Conservation (phyloP, 139 green algal species). For the Ettlia oleoabundans region DNA sequence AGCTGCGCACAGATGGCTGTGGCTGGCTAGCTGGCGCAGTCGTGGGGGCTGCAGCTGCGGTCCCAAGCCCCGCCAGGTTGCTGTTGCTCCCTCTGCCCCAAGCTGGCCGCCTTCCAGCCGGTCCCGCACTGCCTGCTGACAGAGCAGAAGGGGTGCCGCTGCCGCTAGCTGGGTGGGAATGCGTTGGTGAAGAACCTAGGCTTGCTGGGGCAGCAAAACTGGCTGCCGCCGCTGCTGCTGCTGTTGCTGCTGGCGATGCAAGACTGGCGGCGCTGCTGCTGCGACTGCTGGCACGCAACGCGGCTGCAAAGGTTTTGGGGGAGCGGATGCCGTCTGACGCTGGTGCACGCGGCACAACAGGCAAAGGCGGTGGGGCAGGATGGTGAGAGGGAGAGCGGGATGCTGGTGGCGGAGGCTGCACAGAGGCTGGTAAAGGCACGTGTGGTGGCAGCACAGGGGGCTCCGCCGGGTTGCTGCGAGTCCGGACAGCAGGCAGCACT, state of each 20-base stretch:
- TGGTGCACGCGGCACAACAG: background rate
- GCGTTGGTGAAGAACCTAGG: background rate
- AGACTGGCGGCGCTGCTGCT: conserved; percentile 24
- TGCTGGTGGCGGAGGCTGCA: background rate
- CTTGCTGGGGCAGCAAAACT: background rate
- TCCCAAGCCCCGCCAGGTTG: conserved; percentile 8
- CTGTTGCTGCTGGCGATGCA: background rate
- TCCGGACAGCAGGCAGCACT: conserved; percentile 14
- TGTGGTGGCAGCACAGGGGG: background rate
- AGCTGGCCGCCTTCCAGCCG: conserved; percentile 5
- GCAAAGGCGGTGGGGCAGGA: conserved; percentile 7
- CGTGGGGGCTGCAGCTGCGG: background rate
- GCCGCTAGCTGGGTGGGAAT: conserved; percentile 1
- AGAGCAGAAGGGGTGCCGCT: background rate
- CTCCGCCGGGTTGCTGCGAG: background rate
- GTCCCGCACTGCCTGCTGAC: background rate
- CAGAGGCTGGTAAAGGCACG: background rate
- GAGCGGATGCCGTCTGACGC: background rate
- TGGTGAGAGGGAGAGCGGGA: background rate
- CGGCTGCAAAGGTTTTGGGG: conserved; percentile 23
- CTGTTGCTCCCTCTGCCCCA: conserved; percentile 19
- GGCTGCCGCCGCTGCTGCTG: background rate
- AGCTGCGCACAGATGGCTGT: background rate
- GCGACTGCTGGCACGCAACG: conserved; percentile 18
- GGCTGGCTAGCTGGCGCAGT: background rate